Percentiles rank a stretch among this genome's conserved stretches.
phyloP scores from a whole-genome alignment of 2,329 filamentous ascomycete species.

The Calonectria honghensis region DNA sequence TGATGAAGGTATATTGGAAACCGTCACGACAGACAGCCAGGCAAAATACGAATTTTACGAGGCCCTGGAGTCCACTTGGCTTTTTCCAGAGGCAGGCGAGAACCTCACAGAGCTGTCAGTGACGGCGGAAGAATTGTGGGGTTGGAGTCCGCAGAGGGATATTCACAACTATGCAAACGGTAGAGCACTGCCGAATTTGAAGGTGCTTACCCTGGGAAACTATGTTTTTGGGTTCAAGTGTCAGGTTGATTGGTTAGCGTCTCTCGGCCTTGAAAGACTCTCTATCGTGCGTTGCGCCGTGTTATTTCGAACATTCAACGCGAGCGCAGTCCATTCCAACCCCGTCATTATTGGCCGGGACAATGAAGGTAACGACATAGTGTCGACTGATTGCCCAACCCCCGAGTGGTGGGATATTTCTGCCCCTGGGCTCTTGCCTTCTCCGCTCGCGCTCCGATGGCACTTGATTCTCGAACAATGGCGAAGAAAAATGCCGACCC shows the following conservation, averaged over 20 bases:
- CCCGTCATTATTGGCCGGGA: background rate
- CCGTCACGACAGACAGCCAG: background rate
- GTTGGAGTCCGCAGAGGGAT: constrained; percentile 59
- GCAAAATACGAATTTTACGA: constrained; percentile 4
- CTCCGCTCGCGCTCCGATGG: constrained; percentile 10
- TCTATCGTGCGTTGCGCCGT: constrained; percentile 57
- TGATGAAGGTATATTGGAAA: background rate
- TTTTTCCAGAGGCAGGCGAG: background rate
- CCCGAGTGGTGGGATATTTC: background rate
- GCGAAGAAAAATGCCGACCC: background rate
- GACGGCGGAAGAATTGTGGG: constrained; percentile 58
- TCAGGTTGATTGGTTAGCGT: constrained; percentile 66
- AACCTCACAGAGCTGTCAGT: constrained; percentile 14
- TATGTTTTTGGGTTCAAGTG: constrained; percentile 64
- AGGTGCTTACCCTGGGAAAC: constrained; percentile 61
- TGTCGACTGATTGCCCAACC: background rate
- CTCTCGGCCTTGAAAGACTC: constrained; percentile 62
- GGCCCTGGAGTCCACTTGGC: background rate
- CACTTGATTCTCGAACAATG: background rate
- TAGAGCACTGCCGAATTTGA: constrained; percentile 59
- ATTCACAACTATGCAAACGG: constrained; percentile 44
- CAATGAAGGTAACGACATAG: background rate
- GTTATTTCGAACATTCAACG: constrained; percentile 4
- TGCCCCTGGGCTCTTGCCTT: background rate
- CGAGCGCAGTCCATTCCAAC: background rate